Evolutionary conservation across 1,284 basidiomycete species (phyloP), one percentile per base, ranked within the genome.

Genomic region (Athelia psychrophila): DNA sequence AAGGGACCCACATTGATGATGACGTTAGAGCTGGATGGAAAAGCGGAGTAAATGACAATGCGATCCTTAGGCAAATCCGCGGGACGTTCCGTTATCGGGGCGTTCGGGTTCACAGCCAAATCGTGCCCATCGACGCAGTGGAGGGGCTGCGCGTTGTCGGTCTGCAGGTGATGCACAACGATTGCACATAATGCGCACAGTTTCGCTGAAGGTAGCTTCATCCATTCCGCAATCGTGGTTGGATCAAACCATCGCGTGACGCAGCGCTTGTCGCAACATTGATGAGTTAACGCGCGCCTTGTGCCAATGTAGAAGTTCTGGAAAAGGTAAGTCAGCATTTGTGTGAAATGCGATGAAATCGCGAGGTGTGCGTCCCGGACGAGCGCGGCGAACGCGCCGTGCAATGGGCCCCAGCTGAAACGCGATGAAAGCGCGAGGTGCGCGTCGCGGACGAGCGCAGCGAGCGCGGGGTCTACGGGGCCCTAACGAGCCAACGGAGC

Each of bases 41-140:
- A 65, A 0, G 32, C 42, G 0, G 54, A 56, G 38, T 58, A 64
- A 10, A 65, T 55, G 2, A 65, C 42, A 0, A 64, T 48, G 47
- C 57, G 51, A 54, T 58, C 54, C 8, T 16, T 5, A 0, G 50
- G 46, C 18, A 20, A 24, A 18, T 23, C 9, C 38, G 6, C n/a
- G 38, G 6, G 8, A n/a, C 16, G 38, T 42, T n/a, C n/a, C 38
- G 6, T 42, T 6, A 8, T 6, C 27, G 5, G 6, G 27, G 9
- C 38, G 8, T 42, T 16, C 8, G 38, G 38, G 38, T 42, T 18
- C 6, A 16, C 8, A 5, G 5, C 27, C 6, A 30, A 13, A 5
- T 5, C 27, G 13, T 42, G 6, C 6, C n/a, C n/a, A 8, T 42
- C 38, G 16, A 42, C 38, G 20, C 6, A 6, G n/a, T n/a, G 38